Evolutionary conservation across 2,329 filamentous ascomycete species (phyloP).

Genomic region (Scleromitrula shiraiana): DNA sequence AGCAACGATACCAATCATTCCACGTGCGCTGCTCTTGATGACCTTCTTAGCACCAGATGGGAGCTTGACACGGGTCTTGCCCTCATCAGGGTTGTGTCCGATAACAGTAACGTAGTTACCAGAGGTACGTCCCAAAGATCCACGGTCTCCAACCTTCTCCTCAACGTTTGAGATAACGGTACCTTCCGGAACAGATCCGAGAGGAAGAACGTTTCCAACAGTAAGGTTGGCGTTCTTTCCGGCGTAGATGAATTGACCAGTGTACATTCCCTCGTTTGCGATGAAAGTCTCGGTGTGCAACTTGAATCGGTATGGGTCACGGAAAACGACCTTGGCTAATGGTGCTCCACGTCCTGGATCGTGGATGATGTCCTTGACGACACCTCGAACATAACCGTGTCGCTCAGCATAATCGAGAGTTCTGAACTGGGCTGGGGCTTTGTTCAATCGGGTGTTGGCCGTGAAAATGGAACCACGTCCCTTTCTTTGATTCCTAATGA

Average conservation of each 20-base stretch:
- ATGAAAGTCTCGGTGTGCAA: conserved; percentile 98
- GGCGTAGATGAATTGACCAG: conserved; percentile 99
- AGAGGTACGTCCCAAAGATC: conserved; percentile 90
- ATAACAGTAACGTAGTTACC: conserved; percentile 99
- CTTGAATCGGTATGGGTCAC: conserved; percentile 98
- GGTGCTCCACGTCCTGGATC: conserved; percentile 94
- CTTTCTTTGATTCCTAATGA: conserved; percentile 72
- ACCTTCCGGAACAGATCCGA: conserved; percentile 94
- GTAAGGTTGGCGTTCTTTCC: conserved; percentile 97
- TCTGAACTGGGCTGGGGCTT: conserved; percentile 92
- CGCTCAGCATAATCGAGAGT: conserved; percentile 93
- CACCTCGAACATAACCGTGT: conserved; percentile 94
- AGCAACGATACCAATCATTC: conserved; percentile 99
- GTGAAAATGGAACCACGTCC: conserved; percentile 72
- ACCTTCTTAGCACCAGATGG: conserved; percentile 99
- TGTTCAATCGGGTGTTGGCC: conserved; percentile 81
- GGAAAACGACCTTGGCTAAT: conserved; percentile 93
- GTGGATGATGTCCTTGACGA: conserved; percentile 93
- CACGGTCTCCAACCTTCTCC: conserved; percentile 97
- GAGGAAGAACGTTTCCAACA: conserved; percentile 94
- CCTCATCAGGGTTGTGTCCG: conserved; percentile 96
- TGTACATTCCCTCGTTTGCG: conserved; percentile 99
- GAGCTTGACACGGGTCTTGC: conserved; percentile 99
- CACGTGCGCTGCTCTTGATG: conserved; percentile 81
- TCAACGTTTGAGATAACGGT: conserved; percentile 99